Base-by-base conservation (phyloP, 83 land plant species). In the Picea engelmannii region DNA sequence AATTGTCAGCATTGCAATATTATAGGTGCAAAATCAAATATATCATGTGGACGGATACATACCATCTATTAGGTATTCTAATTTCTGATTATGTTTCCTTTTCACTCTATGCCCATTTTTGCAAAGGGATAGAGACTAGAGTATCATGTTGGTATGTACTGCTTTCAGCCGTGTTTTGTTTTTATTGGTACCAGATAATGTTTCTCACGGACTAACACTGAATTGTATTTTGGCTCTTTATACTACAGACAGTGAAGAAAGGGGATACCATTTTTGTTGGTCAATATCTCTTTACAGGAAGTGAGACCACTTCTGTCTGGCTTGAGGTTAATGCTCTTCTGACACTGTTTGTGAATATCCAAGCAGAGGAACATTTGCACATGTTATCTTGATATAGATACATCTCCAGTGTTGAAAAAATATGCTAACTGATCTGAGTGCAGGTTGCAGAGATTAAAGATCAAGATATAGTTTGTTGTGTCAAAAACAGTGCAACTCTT, bases 261-360 rank as follows among this genome's bases (percentile, higher is more conserved):
- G 97, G 97, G 60, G 97, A 92, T 76, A 94, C 98, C 62, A 96
- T 96, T 78, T 96, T 96, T 79, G 80, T 96, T 67, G 98, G 98
- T 64, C 95, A 96, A 71, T 96, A 96, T 82, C 79, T 96, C 35
- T 96, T 96, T 79, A 94, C 98, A 52, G 98, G 98, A 78, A 96
- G 97, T 85, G 98, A 96, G 85, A 91, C 98, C 21, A 94, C 98
- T 82, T 96, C 98, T 76, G 98, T 91, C 21, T 96, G 98, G 98
- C 81, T 96, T 82, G 98, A 92, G 95, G 95, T 92, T 3, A 18
- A 20, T 5, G 55, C 24, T 38, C n/a, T 71, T 71, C 55, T 71
- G 52, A 40, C 20, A 71, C 42, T 44, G 76, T 71, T 20, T 42
- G 21, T 42, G 23, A 71, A n/a, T 3, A 17, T 18, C n/a, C 23